Base-by-base conservation (phyloP, 208 protist species). In the Phytomonas serpens region DNA sequence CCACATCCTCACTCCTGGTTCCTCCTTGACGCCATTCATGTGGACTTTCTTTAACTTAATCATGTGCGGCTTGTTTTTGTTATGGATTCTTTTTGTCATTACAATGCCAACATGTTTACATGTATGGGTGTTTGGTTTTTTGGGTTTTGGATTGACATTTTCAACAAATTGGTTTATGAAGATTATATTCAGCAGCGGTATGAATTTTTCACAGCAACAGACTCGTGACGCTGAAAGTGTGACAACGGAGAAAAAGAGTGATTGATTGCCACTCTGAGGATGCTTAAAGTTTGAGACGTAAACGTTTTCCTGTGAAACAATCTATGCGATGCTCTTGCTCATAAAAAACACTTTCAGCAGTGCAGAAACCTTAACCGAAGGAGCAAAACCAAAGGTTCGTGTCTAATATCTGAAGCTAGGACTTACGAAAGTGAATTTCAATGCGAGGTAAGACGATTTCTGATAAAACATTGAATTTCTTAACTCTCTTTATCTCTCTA, bases 81-180 rank as follows among this genome's bases (percentile, higher is more conserved):
- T 86, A 51, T 96, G 92, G 92, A 16, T 90, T 47, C 83, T 78
- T 64, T 91, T 96, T 72, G 81, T 93, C 31, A 79, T 83, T 36
- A 37, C 83, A 51, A 86, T 96, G 82, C 92, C 89, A 9, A 70
- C 68, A 5, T 93, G 85, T 71, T 80, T 94, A 36, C 92, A 96
- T 72, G 77, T 96, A 6, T 96, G 92, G 92, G 82, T 80, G 3
- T 96, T 96, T 76, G 88, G 88, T n/a, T 73, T 94, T 30, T 79
- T 96, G n/a, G 85, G 83, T 2, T 57, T 87, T 7, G 92, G 92
- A 19, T 81, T 96, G 51, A 76, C 80, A 2, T 69, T 82, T 32
- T 94, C 88, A 1, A 96, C 92, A 27, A 96, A 96, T 71, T 96
- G 92, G 92, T 67, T 94, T 38, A 94, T 96, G 88, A 86, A 84